Percentiles rank a stretch among this genome's conserved stretches.
These are phyloP conservation scores for Acorus gramineus DNA, from an alignment of 106 monocot genomes.

Conservation along the genomic window DNA sequence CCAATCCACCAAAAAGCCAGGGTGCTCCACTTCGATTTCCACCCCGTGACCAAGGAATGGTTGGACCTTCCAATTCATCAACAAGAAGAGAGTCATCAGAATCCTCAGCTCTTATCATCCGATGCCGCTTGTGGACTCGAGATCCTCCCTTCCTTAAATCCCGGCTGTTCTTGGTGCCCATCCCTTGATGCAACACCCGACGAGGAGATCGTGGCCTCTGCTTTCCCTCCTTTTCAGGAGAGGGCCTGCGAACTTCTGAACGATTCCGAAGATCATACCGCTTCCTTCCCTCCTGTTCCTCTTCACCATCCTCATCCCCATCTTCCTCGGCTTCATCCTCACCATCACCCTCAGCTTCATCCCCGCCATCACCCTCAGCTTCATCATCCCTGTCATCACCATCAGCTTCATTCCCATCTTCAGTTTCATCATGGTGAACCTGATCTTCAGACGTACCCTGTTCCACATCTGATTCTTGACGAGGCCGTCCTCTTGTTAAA, in stretches of 20 bases:
- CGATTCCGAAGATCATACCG: slow-evolving; percentile 89
- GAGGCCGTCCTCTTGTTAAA: slow-evolving; percentile 27
- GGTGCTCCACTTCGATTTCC: slow-evolving; percentile 64
- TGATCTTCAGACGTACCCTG: slow-evolving; percentile 71
- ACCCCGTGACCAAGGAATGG: slow-evolving; percentile 68
- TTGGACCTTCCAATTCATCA: slow-evolving; percentile 84
- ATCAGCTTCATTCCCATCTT: slow-evolving; percentile 30
- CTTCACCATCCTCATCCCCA: slow-evolving; percentile 73
- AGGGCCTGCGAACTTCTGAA: slow-evolving; percentile 70
- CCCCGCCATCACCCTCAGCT: slow-evolving; percentile 35
- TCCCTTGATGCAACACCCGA: slow-evolving; percentile 73
- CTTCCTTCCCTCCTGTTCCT: slow-evolving; percentile 75
- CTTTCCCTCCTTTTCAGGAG: slow-evolving; percentile 76
- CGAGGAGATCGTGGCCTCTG: slow-evolving; percentile 70
- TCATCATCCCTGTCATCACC: slow-evolving; percentile 42
- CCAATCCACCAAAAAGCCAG: slow-evolving; percentile 74
- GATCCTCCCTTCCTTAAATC: slow-evolving; percentile 67
- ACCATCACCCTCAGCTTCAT: slow-evolving; percentile 59
- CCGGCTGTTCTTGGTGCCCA: slow-evolving; percentile 57
- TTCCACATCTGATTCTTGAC: slow-evolving; percentile 67
- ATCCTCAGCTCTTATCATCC: slow-evolving; percentile 61
- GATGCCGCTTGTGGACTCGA: slow-evolving; percentile 68
- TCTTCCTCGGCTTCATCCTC: slow-evolving; percentile 66
- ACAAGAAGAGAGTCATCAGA: slow-evolving; percentile 99
- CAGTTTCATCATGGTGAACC: slow-evolving; percentile 22